A percentile compares a stretch with the other conserved stretches of the same genome.
phyloP scores from a whole-genome alignment of 371 early-diverging fungal species.

The Thermomucor indicae-seudaticae region DNA sequence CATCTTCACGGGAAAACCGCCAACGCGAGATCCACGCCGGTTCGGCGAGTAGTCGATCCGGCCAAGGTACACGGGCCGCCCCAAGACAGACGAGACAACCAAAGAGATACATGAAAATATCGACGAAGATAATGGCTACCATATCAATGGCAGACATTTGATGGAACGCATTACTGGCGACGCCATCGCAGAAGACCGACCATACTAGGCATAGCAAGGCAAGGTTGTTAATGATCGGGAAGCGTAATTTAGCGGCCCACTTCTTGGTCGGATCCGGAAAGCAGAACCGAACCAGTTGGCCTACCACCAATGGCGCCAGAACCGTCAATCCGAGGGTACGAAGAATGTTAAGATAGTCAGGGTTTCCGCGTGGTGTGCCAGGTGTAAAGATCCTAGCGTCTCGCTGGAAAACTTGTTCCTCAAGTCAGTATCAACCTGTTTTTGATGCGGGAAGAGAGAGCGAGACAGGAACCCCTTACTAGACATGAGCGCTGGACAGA shows the following conservation, averaged over 20 bases:
- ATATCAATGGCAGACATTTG: constrained; percentile 49
- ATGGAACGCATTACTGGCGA: constrained; percentile 49
- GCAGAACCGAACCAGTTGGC: constrained; percentile 58
- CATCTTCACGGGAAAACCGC: constrained; percentile 39
- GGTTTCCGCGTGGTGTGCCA: constrained; percentile 37
- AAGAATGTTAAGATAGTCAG: constrained; percentile 51
- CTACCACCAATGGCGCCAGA: constrained; percentile 57
- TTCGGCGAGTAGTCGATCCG: constrained; percentile 8
- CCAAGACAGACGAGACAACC: constrained; percentile 36
- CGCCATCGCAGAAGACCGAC: constrained; percentile 73
- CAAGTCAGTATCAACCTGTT: constrained; percentile 1
- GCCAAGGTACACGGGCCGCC: constrained; percentile 43
- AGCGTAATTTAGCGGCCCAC: constrained; percentile 42
- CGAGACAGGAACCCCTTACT: constrained; percentile 12
- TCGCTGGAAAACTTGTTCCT: constrained; percentile 30
- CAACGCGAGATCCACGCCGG: constrained; percentile 29
- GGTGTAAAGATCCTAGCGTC: constrained; percentile 34
- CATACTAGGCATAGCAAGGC: constrained; percentile 65
- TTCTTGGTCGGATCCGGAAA: constrained; percentile 47
- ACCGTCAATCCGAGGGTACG: constrained; percentile 58
- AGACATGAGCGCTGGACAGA: constrained; percentile 62
- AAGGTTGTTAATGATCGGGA: constrained; percentile 53
- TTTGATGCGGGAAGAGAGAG: neutral
- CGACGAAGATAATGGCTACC: constrained; percentile 53
- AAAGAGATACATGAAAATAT: constrained; percentile 43